Conservation (phyloP, 2,329 filamentous ascomycete species). For the Metarhizium anisopliae region DNA sequence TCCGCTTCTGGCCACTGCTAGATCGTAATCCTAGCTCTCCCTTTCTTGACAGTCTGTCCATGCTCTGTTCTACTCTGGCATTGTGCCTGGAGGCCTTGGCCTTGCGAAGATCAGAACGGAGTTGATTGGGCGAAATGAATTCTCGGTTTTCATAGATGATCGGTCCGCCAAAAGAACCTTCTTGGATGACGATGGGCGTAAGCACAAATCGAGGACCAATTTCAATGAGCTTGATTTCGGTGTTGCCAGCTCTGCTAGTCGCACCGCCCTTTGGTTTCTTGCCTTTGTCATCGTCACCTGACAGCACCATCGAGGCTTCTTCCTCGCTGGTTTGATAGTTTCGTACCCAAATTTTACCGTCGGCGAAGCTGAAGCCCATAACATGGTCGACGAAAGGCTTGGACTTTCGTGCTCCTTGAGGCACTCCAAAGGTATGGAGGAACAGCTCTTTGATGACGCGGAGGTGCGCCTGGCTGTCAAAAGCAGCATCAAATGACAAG, state of each 20-base stretch:
- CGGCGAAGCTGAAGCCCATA: conserved; percentile 82
- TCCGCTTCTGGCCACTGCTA: conserved; percentile 51
- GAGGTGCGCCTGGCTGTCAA: conserved; percentile 74
- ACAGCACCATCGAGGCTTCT: conserved; percentile 46
- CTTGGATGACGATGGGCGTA: conserved; percentile 89
- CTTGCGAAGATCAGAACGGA: conserved; percentile 70
- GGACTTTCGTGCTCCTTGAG: conserved; percentile 74
- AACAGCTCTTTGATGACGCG: conserved; percentile 83
- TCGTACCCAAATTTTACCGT: conserved; percentile 92
- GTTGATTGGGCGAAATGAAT: conserved; percentile 93
- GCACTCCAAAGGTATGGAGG: conserved; percentile 84
- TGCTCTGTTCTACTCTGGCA: conserved; percentile 61
- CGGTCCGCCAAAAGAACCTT: conserved; percentile 89
- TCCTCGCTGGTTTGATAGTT: conserved; percentile 90
- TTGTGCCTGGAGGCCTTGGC: conserved; percentile 73
- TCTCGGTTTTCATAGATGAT: conserved; percentile 98
- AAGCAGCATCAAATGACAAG: conserved; percentile 82
- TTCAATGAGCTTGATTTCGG: conserved; percentile 77
- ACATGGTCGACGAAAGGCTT: conserved; percentile 97
- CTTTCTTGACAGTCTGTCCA: conserved; percentile 66
- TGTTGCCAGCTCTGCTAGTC: conserved; percentile 39
- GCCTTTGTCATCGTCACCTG: conserved; percentile 27
- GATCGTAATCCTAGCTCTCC: conserved; percentile 67
- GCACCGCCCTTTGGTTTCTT: conserved; percentile 27
- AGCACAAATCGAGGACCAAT: conserved; percentile 90